Base-by-base conservation (phyloP, 192 early-diverging fungal genomes). In the Coemansia sp. region DNA sequence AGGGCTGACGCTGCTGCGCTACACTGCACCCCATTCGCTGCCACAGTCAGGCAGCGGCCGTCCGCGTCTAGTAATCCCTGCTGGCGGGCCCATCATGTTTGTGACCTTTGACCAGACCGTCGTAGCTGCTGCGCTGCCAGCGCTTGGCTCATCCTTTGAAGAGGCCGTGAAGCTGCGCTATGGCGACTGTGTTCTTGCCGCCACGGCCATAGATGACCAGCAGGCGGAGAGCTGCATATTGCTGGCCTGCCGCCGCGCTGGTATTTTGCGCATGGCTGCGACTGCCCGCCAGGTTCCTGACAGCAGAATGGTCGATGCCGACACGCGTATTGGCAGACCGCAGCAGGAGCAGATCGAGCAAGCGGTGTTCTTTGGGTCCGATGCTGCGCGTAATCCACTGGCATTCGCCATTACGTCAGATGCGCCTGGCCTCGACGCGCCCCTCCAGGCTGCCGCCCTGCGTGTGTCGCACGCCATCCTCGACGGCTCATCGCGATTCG, bases 301-400 rank as follows among this genome's bases (percentile, higher is more conserved):
- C 9, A 55, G 43, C 46, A 34, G 4, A 2, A 29, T 63, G 20
- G 24, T 16, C 15, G 22, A 27, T 42, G 47, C 72, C 31, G 33
- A 72, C 42, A 47, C 68, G 68, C 29, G 24, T 15, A 27, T 52
- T 24, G n/a, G 36, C n/a, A 43, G 63, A 22, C 27, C 65, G 1
- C 70, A 72, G 66, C 70, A 84, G 67, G 43, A 44, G 22, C 73
- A 82, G 69, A 60, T 80, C 63, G 85, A 86, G 52, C 85, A 86
- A 55, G 85, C 85, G 0, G 80, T 82, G 12, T 82, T 82, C 49
- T 86, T 77, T 47, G 77, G 77, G 33, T 65, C 34, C 6, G 67
- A 57, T 8, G 49, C 43, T 31, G 11, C 71, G 10, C 51, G 33
- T 29, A 79, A 72, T 41, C 85, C 85, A 29, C 65, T 86, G 22